Evolutionary conservation across 2,329 filamentous ascomycete species (phyloP), one percentile per base, ranked within the genome.

Genomic region (Paecilomyces sp.): DNA sequence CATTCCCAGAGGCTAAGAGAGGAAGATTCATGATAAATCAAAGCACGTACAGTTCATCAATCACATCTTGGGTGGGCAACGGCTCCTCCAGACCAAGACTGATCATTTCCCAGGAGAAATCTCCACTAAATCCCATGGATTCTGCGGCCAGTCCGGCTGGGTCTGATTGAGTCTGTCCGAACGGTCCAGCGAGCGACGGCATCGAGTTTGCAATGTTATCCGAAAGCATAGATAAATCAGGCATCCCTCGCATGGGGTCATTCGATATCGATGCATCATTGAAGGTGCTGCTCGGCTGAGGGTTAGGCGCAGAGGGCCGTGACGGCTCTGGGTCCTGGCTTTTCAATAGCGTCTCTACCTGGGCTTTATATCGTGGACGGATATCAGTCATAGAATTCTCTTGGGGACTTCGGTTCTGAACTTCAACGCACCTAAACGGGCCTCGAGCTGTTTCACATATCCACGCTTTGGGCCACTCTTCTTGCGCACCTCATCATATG

Each of bases 381-480:
- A 41, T 54, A 68, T 57, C 66, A 62, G 61, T 57, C 11, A 47
- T 24, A 24, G 61, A 60, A 52, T 54, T 58, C 63, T 62, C 57
- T 67, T 66, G 28, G 6, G 9, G 18, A 18, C 59, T 60, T 55
- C 50, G 33, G 41, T 22, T n/a, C 15, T 47, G 25, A 12, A 28
- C 31, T 41, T 57, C 54, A 61, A 56, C 28, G 79, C 82, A 96
- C 92, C 92, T 70, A 99, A 78, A 73, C 94, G 85, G 73, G 95
- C 92, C 76, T 97, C 94, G 66, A 97, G 78, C 61, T 92, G 88
- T 80, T 96, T 96, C 62, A 96, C 92, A 72, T 97, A 96, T 67
- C 92, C 92, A 72, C 92, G 84, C 80, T 96, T 96, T 2, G 92
- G 92, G 2, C 92, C 92, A 73, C 92, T 96, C 84, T 96, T 96